These are phyloP conservation scores for Neurospora discreta DNA, from an alignment of 495 filamentous ascomycete species.

Conservation along the genomic window DNA sequence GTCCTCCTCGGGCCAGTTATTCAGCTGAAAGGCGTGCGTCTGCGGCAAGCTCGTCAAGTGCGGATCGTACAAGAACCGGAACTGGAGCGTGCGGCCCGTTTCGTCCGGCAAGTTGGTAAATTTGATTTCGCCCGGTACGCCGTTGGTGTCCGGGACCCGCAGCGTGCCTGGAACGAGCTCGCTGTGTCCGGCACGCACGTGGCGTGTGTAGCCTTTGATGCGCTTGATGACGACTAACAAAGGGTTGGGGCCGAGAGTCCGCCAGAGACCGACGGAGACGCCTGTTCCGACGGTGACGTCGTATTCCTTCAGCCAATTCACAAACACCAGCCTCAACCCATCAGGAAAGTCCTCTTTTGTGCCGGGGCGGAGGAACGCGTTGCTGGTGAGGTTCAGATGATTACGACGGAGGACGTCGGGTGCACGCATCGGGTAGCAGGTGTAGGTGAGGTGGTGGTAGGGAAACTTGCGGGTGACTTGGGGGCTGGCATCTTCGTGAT, in stretches of 20 bases:
- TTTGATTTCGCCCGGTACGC: not conserved
- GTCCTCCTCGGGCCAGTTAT: not conserved
- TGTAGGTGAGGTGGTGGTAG: not conserved
- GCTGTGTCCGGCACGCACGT: no score
- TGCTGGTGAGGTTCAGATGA: fast-evolving
- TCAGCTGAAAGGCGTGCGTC: conserved; percentile 3
- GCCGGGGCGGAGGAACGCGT: not conserved
- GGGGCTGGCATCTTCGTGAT: not conserved
- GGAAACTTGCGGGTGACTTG: not conserved
- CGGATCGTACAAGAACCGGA: not conserved
- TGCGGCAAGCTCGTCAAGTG: not conserved
- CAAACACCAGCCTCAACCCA: not conserved
- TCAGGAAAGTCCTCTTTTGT: not conserved
- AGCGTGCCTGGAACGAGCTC: no score
- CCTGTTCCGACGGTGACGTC: not conserved
- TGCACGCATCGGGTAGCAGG: not conserved
- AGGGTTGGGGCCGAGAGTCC: not conserved
- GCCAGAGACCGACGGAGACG: not conserved
- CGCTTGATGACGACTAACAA: not conserved
- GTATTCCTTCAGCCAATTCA: not conserved
- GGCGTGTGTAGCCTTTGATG: not conserved
- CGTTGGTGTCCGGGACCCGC: fast-evolving
- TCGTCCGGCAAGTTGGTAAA: not conserved
- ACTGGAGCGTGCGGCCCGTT: fast-evolving
- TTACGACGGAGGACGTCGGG: not conserved